Evolutionary conservation across 2,329 filamentous ascomycete species (phyloP).

Genomic region (Epichloe elymi): DNA sequence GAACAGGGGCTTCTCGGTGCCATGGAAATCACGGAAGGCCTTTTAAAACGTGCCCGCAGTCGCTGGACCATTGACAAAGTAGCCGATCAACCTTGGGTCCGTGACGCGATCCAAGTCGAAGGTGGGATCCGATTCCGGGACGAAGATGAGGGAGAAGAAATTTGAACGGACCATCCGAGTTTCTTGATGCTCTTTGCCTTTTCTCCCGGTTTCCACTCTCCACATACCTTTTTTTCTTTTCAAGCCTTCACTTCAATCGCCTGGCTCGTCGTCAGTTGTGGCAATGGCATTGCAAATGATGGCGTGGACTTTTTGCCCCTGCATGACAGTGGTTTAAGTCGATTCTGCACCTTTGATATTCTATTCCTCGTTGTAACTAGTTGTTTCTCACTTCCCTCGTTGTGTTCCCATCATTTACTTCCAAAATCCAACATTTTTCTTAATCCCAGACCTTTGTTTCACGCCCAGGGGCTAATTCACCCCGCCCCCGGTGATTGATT

Average conservation of each 20-base stretch:
- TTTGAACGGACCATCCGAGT: slow-evolving; percentile 15
- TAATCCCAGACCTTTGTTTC: not conserved
- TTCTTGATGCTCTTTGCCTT: not conserved
- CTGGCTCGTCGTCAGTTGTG: too few relatives aligned
- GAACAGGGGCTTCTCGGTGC: slow-evolving; percentile 59
- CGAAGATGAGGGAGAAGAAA: slow-evolving; percentile 43
- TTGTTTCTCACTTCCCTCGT: too few relatives aligned
- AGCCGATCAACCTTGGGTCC: slow-evolving; percentile 62
- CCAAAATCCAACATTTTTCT: too few relatives aligned
- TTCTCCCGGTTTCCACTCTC: not conserved
- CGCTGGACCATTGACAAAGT: slow-evolving; percentile 67
- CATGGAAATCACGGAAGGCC: slow-evolving; percentile 66
- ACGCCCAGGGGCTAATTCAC: not conserved
- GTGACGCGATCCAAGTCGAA: slow-evolving; percentile 55
- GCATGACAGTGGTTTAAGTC: too few relatives aligned
- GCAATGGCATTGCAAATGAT: too few relatives aligned
- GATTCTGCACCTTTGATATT: too few relatives aligned
- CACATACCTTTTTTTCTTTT: too few relatives aligned
- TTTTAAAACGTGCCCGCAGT: slow-evolving; percentile 70
- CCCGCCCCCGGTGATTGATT: not conserved
- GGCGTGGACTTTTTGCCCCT: too few relatives aligned
- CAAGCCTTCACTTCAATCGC: too few relatives aligned
- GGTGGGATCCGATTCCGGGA: slow-evolving; percentile 46
- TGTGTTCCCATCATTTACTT: too few relatives aligned
- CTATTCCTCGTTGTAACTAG: too few relatives aligned